Evolutionary conservation across 352 stramenopile species (phyloP), one percentile per base, ranked within the genome.

Genomic region (Phytophthora ramorum): DNA sequence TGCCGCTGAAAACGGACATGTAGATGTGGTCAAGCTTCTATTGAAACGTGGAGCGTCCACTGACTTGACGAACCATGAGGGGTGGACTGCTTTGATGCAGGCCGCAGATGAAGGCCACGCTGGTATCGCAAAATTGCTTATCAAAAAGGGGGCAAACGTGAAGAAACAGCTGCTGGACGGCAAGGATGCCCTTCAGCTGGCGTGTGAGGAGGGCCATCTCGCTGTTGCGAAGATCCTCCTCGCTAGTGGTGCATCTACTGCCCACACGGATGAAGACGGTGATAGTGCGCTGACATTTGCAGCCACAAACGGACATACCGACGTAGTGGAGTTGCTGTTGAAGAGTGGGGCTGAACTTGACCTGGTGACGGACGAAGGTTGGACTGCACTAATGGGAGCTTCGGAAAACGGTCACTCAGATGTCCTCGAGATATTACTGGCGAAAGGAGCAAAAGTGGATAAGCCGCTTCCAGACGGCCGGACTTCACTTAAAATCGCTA

Each of bases 281-380:
- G 9, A 17, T 14, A 54, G 20, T 8, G 28, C 55, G 8, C 34
- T 71, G 40, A 35, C 40, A 5, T 10, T 20, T 8, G 47, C 63
- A 12, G 34, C 47, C 7, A 12, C 32, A 14, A 30, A 57, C 32
- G 43, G 48, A n/a, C 43, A 66, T 9, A n/a, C 34, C 0, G 35
- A 44, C 1, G 63, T 71, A 35, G 44, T 63, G 6, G 13, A 58
- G 14, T 22, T 44, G 35, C 37, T 46, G 26, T 35, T 65, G 17
- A 24, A 65, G n/a, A 49, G 32, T 3, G 46, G 46, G 13, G 46
- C 46, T 13, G 8, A 4, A 7, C 12, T 65, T 20, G 26, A 65
- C n/a, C 1, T 51, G 7, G 22, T 24, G 7, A 50, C 30, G 6
- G 10, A 51, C 1, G 24, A 56, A 17, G 45, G 34, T n/a, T 40